phyloP scores from a whole-genome alignment of 441 rosid genomes.

The Manihot esculenta region DNA sequence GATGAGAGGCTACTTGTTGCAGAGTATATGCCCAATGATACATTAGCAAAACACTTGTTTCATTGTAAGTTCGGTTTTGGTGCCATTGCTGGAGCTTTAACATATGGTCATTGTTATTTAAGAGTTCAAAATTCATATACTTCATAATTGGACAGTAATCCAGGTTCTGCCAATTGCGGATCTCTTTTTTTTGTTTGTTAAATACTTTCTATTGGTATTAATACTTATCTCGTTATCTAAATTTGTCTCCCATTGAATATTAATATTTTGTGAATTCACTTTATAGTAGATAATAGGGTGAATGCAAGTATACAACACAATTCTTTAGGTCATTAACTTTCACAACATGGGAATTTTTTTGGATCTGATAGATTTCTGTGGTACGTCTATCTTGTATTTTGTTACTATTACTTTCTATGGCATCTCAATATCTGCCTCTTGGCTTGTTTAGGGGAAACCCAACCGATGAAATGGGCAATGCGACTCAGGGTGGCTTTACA shows the following conservation, averaged over 20 bases:
- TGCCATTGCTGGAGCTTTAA: background rate
- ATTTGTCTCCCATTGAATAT: background rate
- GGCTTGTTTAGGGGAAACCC: conserved; percentile 74
- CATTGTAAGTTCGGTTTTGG: conserved; percentile 57
- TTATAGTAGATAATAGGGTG: background rate
- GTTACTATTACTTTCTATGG: background rate
- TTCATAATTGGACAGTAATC: background rate
- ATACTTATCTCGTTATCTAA: too few relatives aligned
- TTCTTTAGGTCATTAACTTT: background rate
- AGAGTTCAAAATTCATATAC: background rate
- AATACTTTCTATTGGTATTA: conserved; percentile 8
- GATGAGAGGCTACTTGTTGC: conserved; percentile 93
- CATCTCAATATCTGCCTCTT: conserved; percentile 4
- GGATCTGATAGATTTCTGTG: background rate
- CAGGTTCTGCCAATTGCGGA: background rate
- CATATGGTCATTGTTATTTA: background rate
- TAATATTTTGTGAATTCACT: background rate
- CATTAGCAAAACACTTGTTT: conserved; percentile 80
- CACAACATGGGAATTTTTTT: background rate
- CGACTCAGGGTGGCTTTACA: conserved; percentile 83
- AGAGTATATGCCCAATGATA: conserved; percentile 89
- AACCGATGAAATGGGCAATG: conserved; percentile 95
- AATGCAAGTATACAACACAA: background rate
- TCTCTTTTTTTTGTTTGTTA: too few relatives aligned
- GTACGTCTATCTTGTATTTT: background rate